These are phyloP conservation scores for Hortiboletus flavorubellus DNA, from an alignment of 768 basidiomycete species.

Conservation along the genomic window DNA sequence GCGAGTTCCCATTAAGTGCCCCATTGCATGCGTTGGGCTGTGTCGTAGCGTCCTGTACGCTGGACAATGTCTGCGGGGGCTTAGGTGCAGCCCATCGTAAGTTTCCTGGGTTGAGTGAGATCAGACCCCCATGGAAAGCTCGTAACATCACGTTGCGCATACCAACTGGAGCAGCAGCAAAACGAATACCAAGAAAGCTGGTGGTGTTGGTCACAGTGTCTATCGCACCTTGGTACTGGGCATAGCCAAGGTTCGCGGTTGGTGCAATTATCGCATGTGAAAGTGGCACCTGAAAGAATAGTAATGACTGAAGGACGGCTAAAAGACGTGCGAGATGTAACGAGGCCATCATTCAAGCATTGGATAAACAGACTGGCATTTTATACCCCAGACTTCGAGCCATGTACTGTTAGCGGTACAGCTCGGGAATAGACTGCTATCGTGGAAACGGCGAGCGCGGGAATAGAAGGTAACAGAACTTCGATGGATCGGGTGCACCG, in stretches of 20 bases:
- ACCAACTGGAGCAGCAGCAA: conserved; percentile 7
- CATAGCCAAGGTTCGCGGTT: conserved; percentile 3
- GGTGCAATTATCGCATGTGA: neutral
- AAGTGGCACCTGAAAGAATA: neutral
- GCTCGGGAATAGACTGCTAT: neutral
- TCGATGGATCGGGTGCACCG: too few species aligned
- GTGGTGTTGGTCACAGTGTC: neutral
- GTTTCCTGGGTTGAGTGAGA: neutral
- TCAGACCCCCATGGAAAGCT: neutral
- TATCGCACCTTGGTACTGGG: conserved; percentile 3
- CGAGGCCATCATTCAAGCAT: neutral
- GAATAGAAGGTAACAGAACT: too few species aligned
- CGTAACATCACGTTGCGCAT: neutral
- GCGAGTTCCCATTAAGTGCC: neutral
- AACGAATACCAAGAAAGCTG: conserved; percentile 4
- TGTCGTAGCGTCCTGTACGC: neutral
- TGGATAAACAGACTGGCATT: neutral
- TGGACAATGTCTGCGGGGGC: neutral
- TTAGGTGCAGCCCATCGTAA: conserved; percentile 5
- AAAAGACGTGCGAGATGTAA: neutral
- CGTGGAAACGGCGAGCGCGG: too few species aligned
- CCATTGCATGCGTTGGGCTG: neutral
- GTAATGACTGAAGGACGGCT: neutral
- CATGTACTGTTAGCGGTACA: neutral
- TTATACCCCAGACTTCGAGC: neutral